These are phyloP conservation scores for Dionaea muscipula DNA, from an alignment of 179 eudicot species.

Conservation along the genomic window DNA sequence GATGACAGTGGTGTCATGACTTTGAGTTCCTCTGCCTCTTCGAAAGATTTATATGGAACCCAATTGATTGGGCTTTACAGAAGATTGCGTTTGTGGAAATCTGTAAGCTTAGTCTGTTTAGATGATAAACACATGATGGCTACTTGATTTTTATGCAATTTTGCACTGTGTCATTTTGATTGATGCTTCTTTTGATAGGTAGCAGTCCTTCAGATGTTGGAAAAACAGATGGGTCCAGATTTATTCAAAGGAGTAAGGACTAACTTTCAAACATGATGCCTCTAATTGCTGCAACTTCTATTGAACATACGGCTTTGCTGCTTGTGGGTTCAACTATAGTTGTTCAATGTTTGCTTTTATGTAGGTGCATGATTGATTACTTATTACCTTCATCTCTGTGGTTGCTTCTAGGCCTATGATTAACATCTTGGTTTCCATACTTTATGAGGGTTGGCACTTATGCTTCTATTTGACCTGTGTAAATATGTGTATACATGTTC, in stretches of 20 bases:
- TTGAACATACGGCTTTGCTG: background rate
- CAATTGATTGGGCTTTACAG: slow-evolving; percentile 88
- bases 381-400: too few relatives aligned
- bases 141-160: slow-evolving; percentile 1
- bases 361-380: too few relatives aligned
- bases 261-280: background rate
- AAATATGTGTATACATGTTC: too few relatives aligned
- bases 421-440: too few relatives aligned
- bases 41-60: slow-evolving; percentile 80
- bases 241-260: slow-evolving; percentile 74
- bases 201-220: slow-evolving; percentile 95
- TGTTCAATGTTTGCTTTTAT: too few relatives aligned
- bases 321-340: too few relatives aligned
- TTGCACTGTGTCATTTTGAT: slow-evolving; percentile 6
- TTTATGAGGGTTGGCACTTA: too few relatives aligned
- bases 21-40: slow-evolving; percentile 58
- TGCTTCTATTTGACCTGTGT: too few relatives aligned
- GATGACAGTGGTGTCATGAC: slow-evolving; percentile 91
- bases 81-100: slow-evolving; percentile 87
- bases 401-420: too few relatives aligned
- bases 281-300: background rate
- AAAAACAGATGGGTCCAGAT: slow-evolving; percentile 99
- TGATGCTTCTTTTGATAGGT: slow-evolving; percentile 32
- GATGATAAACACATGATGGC: slow-evolving; percentile 7
- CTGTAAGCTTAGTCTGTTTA: slow-evolving; percentile 47